Evolutionary conservation across 1,139 yeast species (phyloP), one percentile per base, ranked within the genome.

Genomic region (Saccharomyces pastorianus): DNA sequence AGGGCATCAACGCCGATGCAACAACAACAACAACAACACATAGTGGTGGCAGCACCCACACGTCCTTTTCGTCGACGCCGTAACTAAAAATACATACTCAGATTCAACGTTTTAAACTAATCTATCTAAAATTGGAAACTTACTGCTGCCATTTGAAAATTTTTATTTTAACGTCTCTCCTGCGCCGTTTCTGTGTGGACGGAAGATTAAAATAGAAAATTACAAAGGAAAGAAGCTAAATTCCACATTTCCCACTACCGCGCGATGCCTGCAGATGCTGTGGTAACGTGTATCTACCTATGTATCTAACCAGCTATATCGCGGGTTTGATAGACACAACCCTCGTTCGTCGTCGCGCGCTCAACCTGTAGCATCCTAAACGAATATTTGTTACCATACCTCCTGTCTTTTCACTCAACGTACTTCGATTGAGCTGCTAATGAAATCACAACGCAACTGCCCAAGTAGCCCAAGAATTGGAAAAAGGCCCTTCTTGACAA

Each of bases 401-500:
- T 32, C 14, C 6, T 32, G 2, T 32, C 23, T 20, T 20, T 25
- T 44, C 47, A 62, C n/a, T 60, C 58, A 17, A 63, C 50, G 49
- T 58, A 55, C 49, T 57, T 63, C 6, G 67, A 64, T 51, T 68
- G 71, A 3, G 71, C 63, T 5, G 61, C 61, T 28, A 68, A 56
- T 5, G 71, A 66, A 29, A 69, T 63, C 4, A 66, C 58, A 2
- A 68, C 69, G 53, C 71, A 69, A 38, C 69, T 63, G n/a, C 67
- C 69, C 42, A 69, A 54, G 51, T 66, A 69, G 13, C 71, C 72
- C 47, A 68, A 57, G 14, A 69, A 56, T 47, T 66, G 66, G 59
- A 69, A 66, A 52, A 69, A 69, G 3, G 72, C 71, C 32, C 62
- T 59, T 28, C 71, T 59, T 3, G 71, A 68, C 20, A 68, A 58